These are phyloP conservation scores for Sedum album DNA, from an alignment of 164 flowering plant genomes.

Conservation along the genomic window DNA sequence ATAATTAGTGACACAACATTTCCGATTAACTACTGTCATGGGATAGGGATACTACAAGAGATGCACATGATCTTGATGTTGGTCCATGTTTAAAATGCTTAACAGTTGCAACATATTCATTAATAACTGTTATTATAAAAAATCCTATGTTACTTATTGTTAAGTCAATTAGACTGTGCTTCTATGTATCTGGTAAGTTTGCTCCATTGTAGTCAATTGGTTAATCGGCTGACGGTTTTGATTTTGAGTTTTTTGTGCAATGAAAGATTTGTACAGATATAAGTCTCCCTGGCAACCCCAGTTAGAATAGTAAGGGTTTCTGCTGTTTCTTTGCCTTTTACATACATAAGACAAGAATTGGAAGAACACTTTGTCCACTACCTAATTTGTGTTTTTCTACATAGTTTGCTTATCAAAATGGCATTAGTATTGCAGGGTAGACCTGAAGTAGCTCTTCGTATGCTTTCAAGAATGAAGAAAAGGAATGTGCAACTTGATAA, in stretches of 20 bases:
- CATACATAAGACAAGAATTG: not conserved
- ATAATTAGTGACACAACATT: not conserved
- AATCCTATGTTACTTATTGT: too few species aligned
- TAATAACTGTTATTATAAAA: too few species aligned
- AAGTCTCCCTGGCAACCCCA: not conserved
- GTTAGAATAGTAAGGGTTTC: too few species aligned
- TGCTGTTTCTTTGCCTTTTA: not conserved
- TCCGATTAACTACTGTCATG: not conserved
- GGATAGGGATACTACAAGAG: not conserved
- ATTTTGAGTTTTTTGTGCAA: too few species aligned
- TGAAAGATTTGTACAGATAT: not conserved
- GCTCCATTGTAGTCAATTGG: not conserved
- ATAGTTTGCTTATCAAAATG: not conserved
- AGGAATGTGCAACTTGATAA: slow-evolving; percentile 40
- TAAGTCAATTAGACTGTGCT: not conserved
- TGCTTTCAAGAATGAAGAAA: slow-evolving; percentile 62
- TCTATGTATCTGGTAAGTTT: not conserved
- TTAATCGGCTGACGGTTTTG: too few species aligned
- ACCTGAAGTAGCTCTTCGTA: slow-evolving; percentile 66
- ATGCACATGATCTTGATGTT: too few species aligned
- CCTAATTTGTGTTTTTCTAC: not conserved
- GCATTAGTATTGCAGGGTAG: slow-evolving; percentile 48
- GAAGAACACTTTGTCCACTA: not conserved
- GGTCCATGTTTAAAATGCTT: too few species aligned
- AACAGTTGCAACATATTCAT: too few species aligned